Evolutionary conservation across 1,139 yeast genomes (phyloP).

Genomic region (Yamadazyma kanchanaburiensis): DNA sequence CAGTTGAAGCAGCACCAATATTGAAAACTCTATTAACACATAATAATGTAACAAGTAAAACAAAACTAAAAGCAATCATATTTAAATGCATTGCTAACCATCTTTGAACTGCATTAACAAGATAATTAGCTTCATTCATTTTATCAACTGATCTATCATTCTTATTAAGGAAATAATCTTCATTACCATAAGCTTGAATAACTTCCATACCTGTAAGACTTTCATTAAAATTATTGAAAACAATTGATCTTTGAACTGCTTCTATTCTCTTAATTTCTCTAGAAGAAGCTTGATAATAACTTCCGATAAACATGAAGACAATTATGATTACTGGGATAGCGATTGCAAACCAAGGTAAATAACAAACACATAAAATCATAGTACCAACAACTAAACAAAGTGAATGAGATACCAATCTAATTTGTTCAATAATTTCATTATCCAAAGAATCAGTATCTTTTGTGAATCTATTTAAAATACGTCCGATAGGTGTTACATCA

Average conservation of each 20-base stretch:
- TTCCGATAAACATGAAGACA: slow-evolving; percentile 47
- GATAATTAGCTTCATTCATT: slow-evolving; percentile 70
- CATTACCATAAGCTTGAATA: slow-evolving; percentile 58
- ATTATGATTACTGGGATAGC: slow-evolving; percentile 40
- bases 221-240: slow-evolving; percentile 68
- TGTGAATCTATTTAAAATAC: slow-evolving; percentile 60
- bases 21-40: slow-evolving; percentile 66
- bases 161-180: slow-evolving; percentile 46
- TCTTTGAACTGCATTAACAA: slow-evolving; percentile 70
- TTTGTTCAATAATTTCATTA: slow-evolving; percentile 63
- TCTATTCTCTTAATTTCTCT: slow-evolving; percentile 43
- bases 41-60: slow-evolving; percentile 52
- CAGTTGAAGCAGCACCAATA: slow-evolving; percentile 65
- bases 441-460: slow-evolving; percentile 85
- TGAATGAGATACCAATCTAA: slow-evolving; percentile 49
- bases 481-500: slow-evolving; percentile 61
- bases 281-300: slow-evolving; percentile 49
- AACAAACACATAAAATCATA: slow-evolving; percentile 61
- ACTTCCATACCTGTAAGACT: slow-evolving; percentile 68
- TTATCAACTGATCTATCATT: slow-evolving; percentile 51
- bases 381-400: slow-evolving; percentile 59
- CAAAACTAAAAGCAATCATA: slow-evolving; percentile 45
- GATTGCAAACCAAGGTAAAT: slow-evolving; percentile 57
- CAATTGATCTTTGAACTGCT: slow-evolving; percentile 34
- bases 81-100: slow-evolving; percentile 78